Evolutionary conservation across 1,284 basidiomycete species (phyloP).

Genomic region (Moniliophthora roreri): DNA sequence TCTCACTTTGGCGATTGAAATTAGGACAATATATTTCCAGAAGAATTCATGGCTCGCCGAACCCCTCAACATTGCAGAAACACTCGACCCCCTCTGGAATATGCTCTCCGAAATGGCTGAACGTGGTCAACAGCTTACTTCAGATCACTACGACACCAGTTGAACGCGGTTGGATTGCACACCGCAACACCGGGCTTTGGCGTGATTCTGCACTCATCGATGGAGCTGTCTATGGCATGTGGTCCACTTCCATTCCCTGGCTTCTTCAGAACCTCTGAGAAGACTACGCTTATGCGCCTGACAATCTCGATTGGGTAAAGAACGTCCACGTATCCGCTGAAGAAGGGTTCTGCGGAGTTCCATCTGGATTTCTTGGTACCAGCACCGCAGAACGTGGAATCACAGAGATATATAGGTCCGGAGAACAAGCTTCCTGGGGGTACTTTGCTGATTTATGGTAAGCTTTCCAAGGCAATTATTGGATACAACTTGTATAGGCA

Average conservation of each 20-base stretch:
- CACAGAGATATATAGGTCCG: conserved; percentile 17
- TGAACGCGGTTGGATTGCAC: conserved; percentile 12
- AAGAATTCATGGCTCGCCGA: conserved; percentile 18
- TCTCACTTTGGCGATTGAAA: not conserved
- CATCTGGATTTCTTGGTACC: conserved; percentile 17
- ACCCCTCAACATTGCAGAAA: conserved; percentile 16
- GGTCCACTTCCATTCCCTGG: conserved; percentile 19
- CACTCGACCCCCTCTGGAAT: conserved; percentile 17
- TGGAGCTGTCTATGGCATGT: conserved; percentile 21
- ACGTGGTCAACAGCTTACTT: conserved; percentile 8
- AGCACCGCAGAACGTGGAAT: conserved; percentile 13
- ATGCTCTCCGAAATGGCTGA: conserved; percentile 15
- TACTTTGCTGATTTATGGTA: conserved; percentile 14
- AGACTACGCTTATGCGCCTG: conserved; percentile 19
- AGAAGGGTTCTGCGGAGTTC: conserved; percentile 19
- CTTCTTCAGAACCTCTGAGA: conserved; percentile 18
- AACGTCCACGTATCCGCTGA: conserved; percentile 19
- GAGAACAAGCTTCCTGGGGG: conserved; percentile 17
- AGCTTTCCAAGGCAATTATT: not conserved
- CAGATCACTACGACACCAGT: conserved; percentile 17
- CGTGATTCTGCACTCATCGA: conserved; percentile 17
- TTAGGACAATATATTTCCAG: not conserved
- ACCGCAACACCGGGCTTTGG: conserved; percentile 13
- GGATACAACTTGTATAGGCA: conserved; percentile 5
- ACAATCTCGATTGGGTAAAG: conserved; percentile 15